A percentile compares a stretch with the other conserved stretches of the same genome.
These are phyloP conservation scores for Pythium periplocum DNA, from an alignment of 352 stramenopile species.

Conservation along the genomic window DNA sequence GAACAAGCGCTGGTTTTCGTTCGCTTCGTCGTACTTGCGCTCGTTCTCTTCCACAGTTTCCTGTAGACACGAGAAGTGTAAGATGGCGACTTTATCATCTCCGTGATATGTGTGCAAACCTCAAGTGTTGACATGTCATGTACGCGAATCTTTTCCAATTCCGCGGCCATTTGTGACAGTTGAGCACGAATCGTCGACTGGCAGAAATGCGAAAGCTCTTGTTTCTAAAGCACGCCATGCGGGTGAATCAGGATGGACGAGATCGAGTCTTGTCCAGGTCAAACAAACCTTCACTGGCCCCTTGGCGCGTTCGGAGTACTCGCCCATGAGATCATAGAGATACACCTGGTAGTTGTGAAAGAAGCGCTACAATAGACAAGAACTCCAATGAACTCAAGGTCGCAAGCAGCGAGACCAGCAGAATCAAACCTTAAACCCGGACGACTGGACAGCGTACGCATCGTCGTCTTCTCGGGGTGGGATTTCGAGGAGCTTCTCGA, in stretches of 20 bases:
- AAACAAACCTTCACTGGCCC: constrained; percentile 48
- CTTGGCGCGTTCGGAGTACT: constrained; percentile 62
- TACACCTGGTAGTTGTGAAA: constrained; percentile 67
- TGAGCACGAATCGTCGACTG: constrained; percentile 50
- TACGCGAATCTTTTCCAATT: constrained; percentile 58
- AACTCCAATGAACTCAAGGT: background rate
- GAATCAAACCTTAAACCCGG: constrained; percentile 53
- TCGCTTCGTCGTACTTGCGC: constrained; percentile 41
- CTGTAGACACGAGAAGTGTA: constrained; percentile 4
- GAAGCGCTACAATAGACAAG: constrained; percentile 37
- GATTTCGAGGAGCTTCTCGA: constrained; percentile 45
- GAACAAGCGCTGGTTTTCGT: constrained; percentile 51
- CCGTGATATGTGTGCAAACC: background rate
- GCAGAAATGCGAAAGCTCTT: constrained; percentile 62
- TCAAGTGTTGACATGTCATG: constrained; percentile 31
- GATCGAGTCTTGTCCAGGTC: too few relatives aligned
- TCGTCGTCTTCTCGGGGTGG: constrained; percentile 39
- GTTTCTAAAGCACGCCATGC: constrained; percentile 27
- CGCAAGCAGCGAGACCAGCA: too few relatives aligned
- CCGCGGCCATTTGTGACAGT: constrained; percentile 41
- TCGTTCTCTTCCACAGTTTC: constrained; percentile 57
- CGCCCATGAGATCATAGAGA: constrained; percentile 61
- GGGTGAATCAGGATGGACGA: background rate
- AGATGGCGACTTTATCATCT: background rate
- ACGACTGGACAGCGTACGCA: constrained; percentile 59